Conservation (phyloP, 1,284 basidiomycete genomes). For the Blastosporella zonata region DNA sequence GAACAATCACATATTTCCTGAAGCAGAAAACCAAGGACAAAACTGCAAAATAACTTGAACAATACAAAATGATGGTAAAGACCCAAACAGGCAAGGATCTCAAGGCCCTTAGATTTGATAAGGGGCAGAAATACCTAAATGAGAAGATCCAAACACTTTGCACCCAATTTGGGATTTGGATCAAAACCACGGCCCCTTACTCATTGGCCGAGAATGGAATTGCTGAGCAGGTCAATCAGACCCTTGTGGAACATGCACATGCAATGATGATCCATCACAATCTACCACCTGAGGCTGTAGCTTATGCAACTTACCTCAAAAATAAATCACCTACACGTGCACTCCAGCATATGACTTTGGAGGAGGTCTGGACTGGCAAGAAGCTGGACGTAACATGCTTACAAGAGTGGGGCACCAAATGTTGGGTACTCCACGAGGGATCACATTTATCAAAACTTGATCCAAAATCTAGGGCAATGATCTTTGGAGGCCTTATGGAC, state of each 20-base stretch:
- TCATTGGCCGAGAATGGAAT: slow-evolving; percentile 26
- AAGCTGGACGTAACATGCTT: slow-evolving; percentile 14
- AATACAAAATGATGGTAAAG: slow-evolving; percentile 22
- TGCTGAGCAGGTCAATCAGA: slow-evolving; percentile 22
- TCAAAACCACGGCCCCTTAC: slow-evolving; percentile 17
- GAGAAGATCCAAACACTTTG: slow-evolving; percentile 12
- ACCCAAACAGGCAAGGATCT: slow-evolving; percentile 20
- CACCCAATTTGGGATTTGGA: slow-evolving; percentile 13
- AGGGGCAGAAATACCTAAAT: slow-evolving; percentile 20
- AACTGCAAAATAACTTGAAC: slow-evolving; percentile 18
- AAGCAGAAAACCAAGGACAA: slow-evolving; percentile 21
- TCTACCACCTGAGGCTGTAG: slow-evolving; percentile 4
- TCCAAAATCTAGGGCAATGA: slow-evolving; percentile 6
- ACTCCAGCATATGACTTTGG: slow-evolving; percentile 1
- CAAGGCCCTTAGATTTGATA: slow-evolving; percentile 19
- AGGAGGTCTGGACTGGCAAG: slow-evolving; percentile 9
- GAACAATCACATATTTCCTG: slow-evolving; percentile 19
- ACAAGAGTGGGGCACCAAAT: slow-evolving; percentile 7
- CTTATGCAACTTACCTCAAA: slow-evolving; percentile 5
- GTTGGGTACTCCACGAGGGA: slow-evolving; percentile 12
- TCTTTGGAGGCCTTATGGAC: slow-evolving; percentile 11
- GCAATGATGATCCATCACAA: slow-evolving; percentile 21
- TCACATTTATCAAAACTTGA: slow-evolving; percentile 7
- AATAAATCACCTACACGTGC: slow-evolving; percentile 8
- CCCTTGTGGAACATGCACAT: slow-evolving; percentile 20